Conservation (phyloP, 306 rosid species). For the Fragaria ananassa region DNA sequence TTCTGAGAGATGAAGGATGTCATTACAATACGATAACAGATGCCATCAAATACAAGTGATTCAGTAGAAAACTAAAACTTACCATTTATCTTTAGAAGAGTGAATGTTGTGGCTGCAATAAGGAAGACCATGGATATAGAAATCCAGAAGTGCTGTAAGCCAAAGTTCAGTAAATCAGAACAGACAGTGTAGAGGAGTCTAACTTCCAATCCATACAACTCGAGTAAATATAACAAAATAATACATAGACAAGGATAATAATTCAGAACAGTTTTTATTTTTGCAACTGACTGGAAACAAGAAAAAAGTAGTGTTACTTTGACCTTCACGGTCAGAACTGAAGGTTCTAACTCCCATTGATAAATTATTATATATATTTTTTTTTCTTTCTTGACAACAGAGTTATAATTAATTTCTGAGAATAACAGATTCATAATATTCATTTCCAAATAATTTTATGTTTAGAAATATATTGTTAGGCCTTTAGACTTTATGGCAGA, state of each 20-base stretch:
- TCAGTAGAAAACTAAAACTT: conserved; percentile 32
- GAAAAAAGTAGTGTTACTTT: not conserved
- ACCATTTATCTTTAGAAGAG: conserved; percentile 90
- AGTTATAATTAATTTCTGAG: not conserved
- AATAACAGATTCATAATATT: not conserved
- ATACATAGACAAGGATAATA: not conserved
- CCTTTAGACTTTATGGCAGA: not conserved
- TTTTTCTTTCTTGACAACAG: not conserved
- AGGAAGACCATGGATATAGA: conserved; percentile 97
- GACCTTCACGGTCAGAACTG: not conserved
- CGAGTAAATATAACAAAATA: not conserved
- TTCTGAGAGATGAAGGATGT: not conserved
- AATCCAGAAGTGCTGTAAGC: conserved; percentile 94
- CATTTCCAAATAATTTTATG: not conserved
- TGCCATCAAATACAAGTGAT: not conserved
- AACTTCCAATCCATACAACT: not conserved
- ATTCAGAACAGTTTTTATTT: not conserved
- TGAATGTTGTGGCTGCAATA: conserved; percentile 80
- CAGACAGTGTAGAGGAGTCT: conserved; percentile 3
- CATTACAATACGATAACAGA: not conserved
- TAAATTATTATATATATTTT: not conserved
- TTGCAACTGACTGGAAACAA: not conserved
- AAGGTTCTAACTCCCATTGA: not conserved
- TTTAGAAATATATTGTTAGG: not conserved
- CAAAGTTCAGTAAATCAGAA: conserved; percentile 33